phyloP scores from a whole-genome alignment of 495 filamentous ascomycete species.

The Penicillium turbatum region DNA sequence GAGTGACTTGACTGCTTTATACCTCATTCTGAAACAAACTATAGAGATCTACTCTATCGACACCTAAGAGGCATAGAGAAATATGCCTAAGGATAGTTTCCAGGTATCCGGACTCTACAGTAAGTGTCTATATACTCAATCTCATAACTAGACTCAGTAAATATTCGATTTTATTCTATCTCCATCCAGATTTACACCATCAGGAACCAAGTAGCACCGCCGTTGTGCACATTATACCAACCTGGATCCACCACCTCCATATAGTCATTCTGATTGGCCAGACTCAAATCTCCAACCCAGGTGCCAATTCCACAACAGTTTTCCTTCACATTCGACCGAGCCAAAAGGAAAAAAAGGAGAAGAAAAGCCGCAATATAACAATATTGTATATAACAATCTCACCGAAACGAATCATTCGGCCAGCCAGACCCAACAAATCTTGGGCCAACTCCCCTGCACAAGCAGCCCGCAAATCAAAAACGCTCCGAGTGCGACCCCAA shows the following conservation, averaged over 20 bases:
- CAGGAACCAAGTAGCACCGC: conserved; percentile 2
- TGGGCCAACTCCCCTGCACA: neutral
- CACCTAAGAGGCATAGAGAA: neutral
- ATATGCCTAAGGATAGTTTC: neutral
- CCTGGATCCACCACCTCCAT: neutral
- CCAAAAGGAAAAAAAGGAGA: neutral
- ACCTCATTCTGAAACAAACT: neutral
- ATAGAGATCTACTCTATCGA: too few relatives aligned
- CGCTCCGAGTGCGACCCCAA: conserved; percentile 7
- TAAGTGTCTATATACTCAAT: neutral
- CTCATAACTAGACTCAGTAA: neutral
- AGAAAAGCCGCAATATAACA: neutral
- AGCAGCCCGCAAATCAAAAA: neutral
- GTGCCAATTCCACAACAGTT: conserved; percentile 12
- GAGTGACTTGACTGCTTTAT: neutral
- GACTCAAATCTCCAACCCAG: conserved; percentile 10
- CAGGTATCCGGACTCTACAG: neutral
- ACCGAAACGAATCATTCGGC: neutral
- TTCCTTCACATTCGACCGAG: neutral
- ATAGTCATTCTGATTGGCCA: conserved; percentile 10
- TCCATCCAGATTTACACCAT: neutral
- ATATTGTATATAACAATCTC: neutral
- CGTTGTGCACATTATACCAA: neutral
- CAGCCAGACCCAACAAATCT: neutral
- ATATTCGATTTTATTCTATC: neutral